Conservation (phyloP, 257 asterid genomes). For the Buddleja alternifolia region DNA sequence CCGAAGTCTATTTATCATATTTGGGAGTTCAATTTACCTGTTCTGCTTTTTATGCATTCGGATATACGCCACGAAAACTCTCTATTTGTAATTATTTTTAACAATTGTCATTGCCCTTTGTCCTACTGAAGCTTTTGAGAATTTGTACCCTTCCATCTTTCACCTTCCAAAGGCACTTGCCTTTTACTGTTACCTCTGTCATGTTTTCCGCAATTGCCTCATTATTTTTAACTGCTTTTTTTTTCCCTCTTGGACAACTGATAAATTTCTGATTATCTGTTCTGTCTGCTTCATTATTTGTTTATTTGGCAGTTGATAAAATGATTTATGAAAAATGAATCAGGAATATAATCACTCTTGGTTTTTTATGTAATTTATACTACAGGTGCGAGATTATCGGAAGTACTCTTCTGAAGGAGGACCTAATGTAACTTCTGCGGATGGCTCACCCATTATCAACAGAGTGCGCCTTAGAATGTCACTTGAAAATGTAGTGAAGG, state of each 20-base stretch:
- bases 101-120: background rate
- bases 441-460: slow-evolving; percentile 56
- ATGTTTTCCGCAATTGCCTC: background rate
- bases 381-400: slow-evolving; percentile 89
- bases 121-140: background rate
- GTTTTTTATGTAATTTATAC: slow-evolving; percentile 13
- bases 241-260: background rate
- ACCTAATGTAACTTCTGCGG: slow-evolving; percentile 41
- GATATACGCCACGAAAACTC: background rate
- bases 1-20: background rate
- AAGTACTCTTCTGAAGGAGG: slow-evolving; percentile 67
- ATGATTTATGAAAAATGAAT: slow-evolving; percentile 2
- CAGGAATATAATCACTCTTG: slow-evolving; percentile 15
- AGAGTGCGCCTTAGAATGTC: slow-evolving; percentile 84
- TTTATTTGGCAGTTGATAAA: slow-evolving; percentile 17
- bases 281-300: slow-evolving; percentile 15
- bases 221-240: background rate
- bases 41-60: slow-evolving; percentile 10
- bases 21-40: background rate
- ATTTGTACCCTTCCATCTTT: slow-evolving; percentile 1
- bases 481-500: slow-evolving; percentile 91
- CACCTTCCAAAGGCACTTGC: slow-evolving; percentile 1
- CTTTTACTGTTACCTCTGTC: background rate
- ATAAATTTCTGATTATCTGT: background rate
- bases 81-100: background rate